Conservation (phyloP, 192 early-diverging fungal species). For the Coemansia sp. region DNA sequence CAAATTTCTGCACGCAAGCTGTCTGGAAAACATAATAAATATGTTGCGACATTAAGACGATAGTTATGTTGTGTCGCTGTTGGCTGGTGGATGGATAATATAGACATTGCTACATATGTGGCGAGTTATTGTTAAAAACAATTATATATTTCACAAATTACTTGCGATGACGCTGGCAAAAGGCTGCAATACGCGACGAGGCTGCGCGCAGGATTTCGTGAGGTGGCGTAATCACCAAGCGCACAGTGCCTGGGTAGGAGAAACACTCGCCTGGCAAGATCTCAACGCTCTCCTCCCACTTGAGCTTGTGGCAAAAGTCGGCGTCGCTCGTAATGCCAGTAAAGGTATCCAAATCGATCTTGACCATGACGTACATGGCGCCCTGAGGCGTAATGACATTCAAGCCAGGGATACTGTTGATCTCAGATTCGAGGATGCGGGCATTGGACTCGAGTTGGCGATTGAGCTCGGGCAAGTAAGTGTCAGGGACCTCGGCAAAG, state of each 20-base stretch:
- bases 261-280: constrained; percentile 87
- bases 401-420: constrained; percentile 70
- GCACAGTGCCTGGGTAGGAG: constrained; percentile 73
- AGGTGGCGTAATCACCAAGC: constrained; percentile 83
- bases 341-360: constrained; percentile 67
- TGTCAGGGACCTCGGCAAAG: constrained; percentile 64
- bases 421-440: constrained; percentile 58
- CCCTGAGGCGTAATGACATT: constrained; percentile 82
- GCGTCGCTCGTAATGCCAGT: constrained; percentile 73
- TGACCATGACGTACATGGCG: constrained; percentile 92
- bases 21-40: constrained; percentile 36
- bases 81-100: neutral
- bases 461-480: constrained; percentile 70
- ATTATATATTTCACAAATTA: neutral
- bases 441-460: constrained; percentile 71
- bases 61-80: constrained; percentile 16
- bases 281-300: constrained; percentile 81
- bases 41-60: constrained; percentile 38
- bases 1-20: constrained; percentile 44
- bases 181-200: constrained; percentile 72
- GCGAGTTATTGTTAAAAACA: neutral
- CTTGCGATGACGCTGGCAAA: constrained; percentile 71
- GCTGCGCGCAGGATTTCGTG: constrained; percentile 70
- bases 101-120: too few species aligned
- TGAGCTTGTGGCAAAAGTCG: constrained; percentile 78